Evolutionary conservation across 192 early-diverging fungal genomes (phyloP).

Genomic region (Dimargaris verticillata): DNA sequence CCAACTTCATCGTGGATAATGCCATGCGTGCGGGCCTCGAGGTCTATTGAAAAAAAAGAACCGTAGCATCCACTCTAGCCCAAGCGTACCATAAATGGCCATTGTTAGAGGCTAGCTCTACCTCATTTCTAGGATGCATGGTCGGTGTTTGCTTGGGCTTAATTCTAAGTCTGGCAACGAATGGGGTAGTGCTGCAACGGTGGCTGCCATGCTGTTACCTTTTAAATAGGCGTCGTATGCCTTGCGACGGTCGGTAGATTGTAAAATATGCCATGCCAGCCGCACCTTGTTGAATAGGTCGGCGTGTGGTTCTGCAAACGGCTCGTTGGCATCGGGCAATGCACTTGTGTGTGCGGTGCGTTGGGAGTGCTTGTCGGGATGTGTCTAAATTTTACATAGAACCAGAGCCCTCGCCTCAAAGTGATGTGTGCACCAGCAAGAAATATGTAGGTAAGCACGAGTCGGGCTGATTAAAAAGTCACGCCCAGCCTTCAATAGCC

Average conservation of each 20-base stretch:
- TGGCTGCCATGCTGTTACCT: slow-evolving; percentile 13
- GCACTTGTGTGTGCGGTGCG: no score
- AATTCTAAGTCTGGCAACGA: neutral
- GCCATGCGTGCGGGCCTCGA: slow-evolving; percentile 9
- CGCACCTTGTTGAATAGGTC: neutral
- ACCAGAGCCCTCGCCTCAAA: no score
- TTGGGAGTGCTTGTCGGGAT: no score
- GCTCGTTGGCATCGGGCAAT: no score
- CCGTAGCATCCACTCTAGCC: neutral
- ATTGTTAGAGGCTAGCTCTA: neutral
- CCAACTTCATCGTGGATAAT: slow-evolving; percentile 43
- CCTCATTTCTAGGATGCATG: neutral
- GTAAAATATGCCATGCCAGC: slow-evolving; percentile 36
- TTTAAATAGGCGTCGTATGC: slow-evolving; percentile 33
- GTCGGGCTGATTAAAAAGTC: no score
- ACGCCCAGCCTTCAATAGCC: no score
- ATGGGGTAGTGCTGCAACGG: neutral
- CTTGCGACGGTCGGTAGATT: slow-evolving; percentile 22
- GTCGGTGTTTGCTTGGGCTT: neutral
- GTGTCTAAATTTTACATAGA: no score
- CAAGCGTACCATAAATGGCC: neutral
- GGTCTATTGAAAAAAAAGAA: neutral
- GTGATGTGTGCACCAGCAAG: no score
- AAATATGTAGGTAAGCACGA: no score
- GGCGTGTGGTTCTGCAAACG: neutral